phyloP scores from a whole-genome alignment of 129 eudicot species.

The Pittosporum tobira region DNA sequence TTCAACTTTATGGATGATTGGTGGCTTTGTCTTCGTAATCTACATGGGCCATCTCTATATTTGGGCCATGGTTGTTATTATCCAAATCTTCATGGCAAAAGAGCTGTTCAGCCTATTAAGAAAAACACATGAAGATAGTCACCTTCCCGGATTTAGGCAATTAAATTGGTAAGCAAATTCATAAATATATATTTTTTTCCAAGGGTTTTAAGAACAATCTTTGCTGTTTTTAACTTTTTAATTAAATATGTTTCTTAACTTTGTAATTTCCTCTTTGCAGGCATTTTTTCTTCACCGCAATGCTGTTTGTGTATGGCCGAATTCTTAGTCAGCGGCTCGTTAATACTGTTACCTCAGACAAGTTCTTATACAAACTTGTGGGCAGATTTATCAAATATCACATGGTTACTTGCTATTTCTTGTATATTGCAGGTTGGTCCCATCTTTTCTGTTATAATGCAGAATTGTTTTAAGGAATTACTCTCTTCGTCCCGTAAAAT shows the following conservation, averaged over 20 bases:
- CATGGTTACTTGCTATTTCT: conserved; percentile 94
- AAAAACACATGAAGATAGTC: conserved; percentile 67
- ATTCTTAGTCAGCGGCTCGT: conserved; percentile 90
- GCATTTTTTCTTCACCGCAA: conserved; percentile 98
- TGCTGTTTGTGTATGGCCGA: conserved; percentile 97
- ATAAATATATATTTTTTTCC: too few relatives aligned
- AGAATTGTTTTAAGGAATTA: not conserved
- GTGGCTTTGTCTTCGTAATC: conserved; percentile 68
- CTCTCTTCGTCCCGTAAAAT: too few relatives aligned
- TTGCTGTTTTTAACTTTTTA: not conserved
- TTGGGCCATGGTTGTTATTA: conserved; percentile 84
- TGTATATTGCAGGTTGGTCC: conserved; percentile 85
- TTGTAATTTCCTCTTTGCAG: conserved; percentile 33
- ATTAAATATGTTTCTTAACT: conserved; percentile 1
- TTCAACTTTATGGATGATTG: conserved; percentile 95
- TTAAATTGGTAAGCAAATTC: conserved; percentile 70
- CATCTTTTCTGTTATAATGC: not conserved
- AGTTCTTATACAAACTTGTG: conserved; percentile 67
- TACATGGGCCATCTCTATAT: conserved; percentile 98
- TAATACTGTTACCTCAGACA: conserved; percentile 86
- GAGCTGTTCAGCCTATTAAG: conserved; percentile 77
- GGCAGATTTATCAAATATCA: conserved; percentile 81
- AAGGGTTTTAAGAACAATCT: not conserved
- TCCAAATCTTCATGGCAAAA: conserved; percentile 90
- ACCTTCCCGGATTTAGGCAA: conserved; percentile 79